These are phyloP conservation scores for Micractinium sp. DNA, from an alignment of 139 green algal genomes.

Conservation along the genomic window DNA sequence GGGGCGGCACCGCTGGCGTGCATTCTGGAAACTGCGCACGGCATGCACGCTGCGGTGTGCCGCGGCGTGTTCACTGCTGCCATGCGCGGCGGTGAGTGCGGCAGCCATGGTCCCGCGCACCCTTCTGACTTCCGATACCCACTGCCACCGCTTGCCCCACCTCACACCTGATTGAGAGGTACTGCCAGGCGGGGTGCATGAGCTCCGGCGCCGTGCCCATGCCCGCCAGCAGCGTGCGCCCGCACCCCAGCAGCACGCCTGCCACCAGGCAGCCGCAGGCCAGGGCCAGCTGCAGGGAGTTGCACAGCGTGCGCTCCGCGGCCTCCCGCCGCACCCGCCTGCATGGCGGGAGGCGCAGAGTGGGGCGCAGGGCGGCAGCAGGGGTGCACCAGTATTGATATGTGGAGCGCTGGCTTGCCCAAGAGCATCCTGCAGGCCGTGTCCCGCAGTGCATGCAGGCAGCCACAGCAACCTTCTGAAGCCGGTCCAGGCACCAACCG, in stretches of 20 bases:
- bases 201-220: conserved; percentile 58
- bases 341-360: neutral
- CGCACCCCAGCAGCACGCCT: conserved; percentile 38
- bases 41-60: too few species aligned
- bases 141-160: too few species aligned
- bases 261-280: conserved; percentile 32
- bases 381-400: too few species aligned
- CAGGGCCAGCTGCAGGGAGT: conserved; percentile 51
- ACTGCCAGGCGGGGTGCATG: conserved; percentile 46
- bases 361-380: neutral
- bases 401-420: too few species aligned
- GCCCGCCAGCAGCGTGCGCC: conserved; percentile 39
- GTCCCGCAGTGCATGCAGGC: too few species aligned
- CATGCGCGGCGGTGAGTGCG: neutral
- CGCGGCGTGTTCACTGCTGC: too few species aligned
- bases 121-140: neutral
- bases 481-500: too few species aligned
- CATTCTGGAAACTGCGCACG: too few species aligned
- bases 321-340: conserved; percentile 12
- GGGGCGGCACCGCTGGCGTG: too few species aligned
- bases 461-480: too few species aligned
- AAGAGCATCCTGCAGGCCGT: too few species aligned
- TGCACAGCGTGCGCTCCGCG: conserved; percentile 33
- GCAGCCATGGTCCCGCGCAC: neutral
- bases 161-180: conserved; percentile 23